These are phyloP conservation scores for Phytophthora palmivora DNA, from an alignment of 352 stramenopile genomes.

Conservation along the genomic window DNA sequence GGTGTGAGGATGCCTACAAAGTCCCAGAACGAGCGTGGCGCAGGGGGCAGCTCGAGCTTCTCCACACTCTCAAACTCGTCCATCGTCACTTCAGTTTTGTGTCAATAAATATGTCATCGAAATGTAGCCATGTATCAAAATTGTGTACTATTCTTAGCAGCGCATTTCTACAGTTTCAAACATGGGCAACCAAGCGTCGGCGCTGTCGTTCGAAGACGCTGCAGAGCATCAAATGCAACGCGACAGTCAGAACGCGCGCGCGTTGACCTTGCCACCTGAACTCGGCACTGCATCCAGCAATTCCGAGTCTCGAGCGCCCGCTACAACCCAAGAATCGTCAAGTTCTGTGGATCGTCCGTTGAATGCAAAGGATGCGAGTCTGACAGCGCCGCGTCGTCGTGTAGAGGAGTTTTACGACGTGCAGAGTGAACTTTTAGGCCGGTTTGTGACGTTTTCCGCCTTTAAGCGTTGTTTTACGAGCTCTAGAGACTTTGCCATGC, in stretches of 20 bases:
- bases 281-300: background rate
- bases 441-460: slow-evolving; percentile 30
- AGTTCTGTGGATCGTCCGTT: background rate
- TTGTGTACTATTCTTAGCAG: background rate
- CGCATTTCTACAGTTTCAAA: slow-evolving; percentile 20
- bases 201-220: slow-evolving; percentile 11
- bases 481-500: slow-evolving; percentile 11
- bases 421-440: slow-evolving; percentile 51
- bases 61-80: slow-evolving; percentile 19
- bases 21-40: slow-evolving; percentile 60
- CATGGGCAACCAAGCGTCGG: slow-evolving; percentile 41
- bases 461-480: slow-evolving; percentile 1
- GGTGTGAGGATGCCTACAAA: slow-evolving; percentile 59
- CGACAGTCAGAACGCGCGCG: slow-evolving; percentile 19
- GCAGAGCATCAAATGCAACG: slow-evolving; percentile 14
- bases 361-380: too few relatives aligned
- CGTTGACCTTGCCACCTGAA: slow-evolving; percentile 21
- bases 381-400: slow-evolving; percentile 36
- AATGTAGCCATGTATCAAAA: slow-evolving; percentile 16
- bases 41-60: slow-evolving; percentile 33
- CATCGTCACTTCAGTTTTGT: slow-evolving; percentile 11
- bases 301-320: background rate
- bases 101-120: too few relatives aligned
- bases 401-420: slow-evolving; percentile 71
- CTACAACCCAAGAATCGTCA: slow-evolving; percentile 2